Evolutionary conservation across 176 grass and related monocot genomes (phyloP).

Genomic region (Alopecurus myosuroides): DNA sequence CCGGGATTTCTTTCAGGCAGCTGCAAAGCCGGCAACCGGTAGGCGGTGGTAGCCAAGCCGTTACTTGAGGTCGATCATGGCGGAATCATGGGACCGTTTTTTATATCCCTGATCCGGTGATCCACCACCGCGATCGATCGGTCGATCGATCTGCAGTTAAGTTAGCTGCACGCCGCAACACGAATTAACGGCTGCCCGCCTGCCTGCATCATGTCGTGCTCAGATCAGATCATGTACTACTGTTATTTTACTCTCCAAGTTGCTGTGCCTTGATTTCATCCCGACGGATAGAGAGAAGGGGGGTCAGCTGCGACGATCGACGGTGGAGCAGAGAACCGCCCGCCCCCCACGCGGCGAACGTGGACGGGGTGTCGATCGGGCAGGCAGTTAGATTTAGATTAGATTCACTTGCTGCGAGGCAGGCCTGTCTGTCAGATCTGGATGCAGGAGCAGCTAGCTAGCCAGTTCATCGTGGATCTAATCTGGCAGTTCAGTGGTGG

Average conservation of each 20-base stretch:
- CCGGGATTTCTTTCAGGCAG: background rate
- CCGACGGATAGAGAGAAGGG: too few species aligned
- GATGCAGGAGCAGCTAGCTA: background rate
- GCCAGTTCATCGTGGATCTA: constrained; percentile 1
- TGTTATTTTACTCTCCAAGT: background rate
- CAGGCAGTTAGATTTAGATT: background rate
- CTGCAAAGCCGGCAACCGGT: background rate
- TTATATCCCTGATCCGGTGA: background rate
- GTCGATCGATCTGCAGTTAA: constrained; percentile 22
- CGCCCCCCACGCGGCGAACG: constrained; percentile 1
- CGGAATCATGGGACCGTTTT: constrained; percentile 15
- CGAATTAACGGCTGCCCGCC: background rate
- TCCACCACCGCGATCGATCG: background rate
- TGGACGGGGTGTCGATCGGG: constrained; percentile 45
- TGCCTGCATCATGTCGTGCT: constrained; percentile 9
- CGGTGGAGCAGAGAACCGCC: background rate
- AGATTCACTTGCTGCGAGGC: background rate
- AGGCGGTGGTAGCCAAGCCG: background rate
- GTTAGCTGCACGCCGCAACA: background rate
- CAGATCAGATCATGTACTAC: too few species aligned
- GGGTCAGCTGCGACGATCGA: background rate
- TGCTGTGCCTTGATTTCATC: background rate
- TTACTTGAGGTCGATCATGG: background rate
- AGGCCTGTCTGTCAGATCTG: constrained; percentile 20
- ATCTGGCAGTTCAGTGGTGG: background rate